phyloP scores from a whole-genome alignment of 2,329 filamentous ascomycete species.

The Cercospora nicotianae region DNA sequence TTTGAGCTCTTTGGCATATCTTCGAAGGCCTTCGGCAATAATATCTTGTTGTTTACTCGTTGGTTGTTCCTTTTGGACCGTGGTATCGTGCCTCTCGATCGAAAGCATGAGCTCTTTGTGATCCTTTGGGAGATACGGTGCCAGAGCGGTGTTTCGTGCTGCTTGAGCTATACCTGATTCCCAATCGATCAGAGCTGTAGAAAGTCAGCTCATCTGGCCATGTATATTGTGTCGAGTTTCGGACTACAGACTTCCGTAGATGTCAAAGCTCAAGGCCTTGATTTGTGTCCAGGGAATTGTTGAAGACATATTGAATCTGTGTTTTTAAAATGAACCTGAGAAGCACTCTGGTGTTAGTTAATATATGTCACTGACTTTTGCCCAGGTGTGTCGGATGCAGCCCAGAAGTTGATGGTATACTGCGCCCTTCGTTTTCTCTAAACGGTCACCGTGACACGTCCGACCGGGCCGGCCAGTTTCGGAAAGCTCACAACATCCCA shows the following conservation, averaged over 20 bases:
- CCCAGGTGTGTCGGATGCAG: not conserved
- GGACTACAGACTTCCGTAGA: conserved; percentile 63
- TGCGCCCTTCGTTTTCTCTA: not conserved
- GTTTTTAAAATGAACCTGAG: not conserved
- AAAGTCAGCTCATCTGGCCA: not conserved
- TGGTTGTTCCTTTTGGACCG: conserved; percentile 57
- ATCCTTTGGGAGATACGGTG: conserved; percentile 49
- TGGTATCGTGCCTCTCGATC: conserved; percentile 50
- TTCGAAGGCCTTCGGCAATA: conserved; percentile 36
- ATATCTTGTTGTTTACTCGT: conserved; percentile 61
- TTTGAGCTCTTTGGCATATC: conserved; percentile 34
- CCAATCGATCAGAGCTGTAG: conserved; percentile 67
- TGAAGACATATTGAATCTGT: conserved; percentile 25
- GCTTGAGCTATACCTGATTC: conserved; percentile 62
- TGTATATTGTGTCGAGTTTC: not conserved
- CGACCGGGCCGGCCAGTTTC: not conserved
- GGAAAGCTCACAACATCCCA: not conserved
- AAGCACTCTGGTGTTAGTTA: no score
- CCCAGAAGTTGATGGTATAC: not conserved
- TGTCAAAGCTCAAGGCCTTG: conserved; percentile 67
- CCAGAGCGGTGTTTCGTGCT: conserved; percentile 51
- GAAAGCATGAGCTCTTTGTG: conserved; percentile 46
- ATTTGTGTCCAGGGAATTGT: conserved; percentile 33
- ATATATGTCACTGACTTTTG: not conserved
- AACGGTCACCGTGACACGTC: not conserved